Evolutionary conservation across 2,329 filamentous ascomycete genomes (phyloP).

Genomic region (Alternaria consortialis): DNA sequence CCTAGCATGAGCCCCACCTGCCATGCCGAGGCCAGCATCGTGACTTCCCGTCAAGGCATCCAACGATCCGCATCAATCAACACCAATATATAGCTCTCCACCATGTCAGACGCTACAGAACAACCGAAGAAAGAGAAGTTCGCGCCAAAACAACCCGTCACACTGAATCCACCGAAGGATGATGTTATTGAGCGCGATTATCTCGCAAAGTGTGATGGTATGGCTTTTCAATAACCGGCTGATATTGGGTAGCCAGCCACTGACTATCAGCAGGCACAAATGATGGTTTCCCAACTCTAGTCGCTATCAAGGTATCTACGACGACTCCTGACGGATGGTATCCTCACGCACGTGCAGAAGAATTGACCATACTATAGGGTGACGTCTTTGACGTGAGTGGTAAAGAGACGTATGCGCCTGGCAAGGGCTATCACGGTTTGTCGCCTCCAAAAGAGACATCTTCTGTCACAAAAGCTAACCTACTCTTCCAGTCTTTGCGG

Average conservation of each 20-base stretch:
- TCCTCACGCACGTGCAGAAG: neutral
- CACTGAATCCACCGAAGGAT: slow-evolving; percentile 84
- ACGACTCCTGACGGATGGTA: neutral
- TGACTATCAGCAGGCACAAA: slow-evolving; percentile 64
- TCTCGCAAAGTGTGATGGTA: slow-evolving; percentile 84
- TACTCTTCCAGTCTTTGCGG: slow-evolving; percentile 79
- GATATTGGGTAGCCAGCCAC: neutral
- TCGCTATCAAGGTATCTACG: slow-evolving; percentile 64
- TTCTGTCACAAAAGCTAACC: slow-evolving; percentile 14
- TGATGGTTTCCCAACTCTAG: slow-evolving; percentile 66
- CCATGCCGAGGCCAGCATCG: slow-evolving; percentile 21
- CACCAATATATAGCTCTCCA: slow-evolving; percentile 12
- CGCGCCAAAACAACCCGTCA: slow-evolving; percentile 78
- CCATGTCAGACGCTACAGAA: slow-evolving; percentile 46
- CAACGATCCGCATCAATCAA: slow-evolving; percentile 9
- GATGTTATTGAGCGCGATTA: slow-evolving; percentile 85
- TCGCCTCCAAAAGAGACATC: slow-evolving; percentile 12
- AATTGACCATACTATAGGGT: slow-evolving; percentile 65
- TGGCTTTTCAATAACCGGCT: slow-evolving; percentile 35
- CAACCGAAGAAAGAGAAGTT: slow-evolving; percentile 65
- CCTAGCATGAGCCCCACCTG: slow-evolving; percentile 25
- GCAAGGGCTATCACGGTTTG: slow-evolving; percentile 85
- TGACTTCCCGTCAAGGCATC: slow-evolving; percentile 11
- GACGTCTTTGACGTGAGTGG: slow-evolving; percentile 93
- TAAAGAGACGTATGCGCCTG: slow-evolving; percentile 85